phyloP scores from a whole-genome alignment of 2,329 filamentous ascomycete genomes.

The Didymella pomorum region DNA sequence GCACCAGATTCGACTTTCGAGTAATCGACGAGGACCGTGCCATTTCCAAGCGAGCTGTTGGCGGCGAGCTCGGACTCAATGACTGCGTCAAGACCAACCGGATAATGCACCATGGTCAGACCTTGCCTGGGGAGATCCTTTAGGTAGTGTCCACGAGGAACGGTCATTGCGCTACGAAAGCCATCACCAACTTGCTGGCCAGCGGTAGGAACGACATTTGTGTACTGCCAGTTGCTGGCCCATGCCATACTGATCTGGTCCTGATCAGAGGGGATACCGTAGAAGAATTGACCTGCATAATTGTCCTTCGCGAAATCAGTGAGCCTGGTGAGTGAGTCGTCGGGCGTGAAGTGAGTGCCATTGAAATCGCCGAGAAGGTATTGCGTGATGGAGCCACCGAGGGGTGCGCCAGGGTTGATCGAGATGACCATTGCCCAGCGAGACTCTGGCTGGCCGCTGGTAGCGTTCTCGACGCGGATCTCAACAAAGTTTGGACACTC shows the following conservation, averaged over 20 bases:
- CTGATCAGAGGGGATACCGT: constrained; percentile 50
- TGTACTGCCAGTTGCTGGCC: constrained; percentile 69
- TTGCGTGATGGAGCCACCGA: constrained; percentile 63
- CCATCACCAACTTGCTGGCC: constrained; percentile 52
- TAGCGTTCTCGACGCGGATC: constrained; percentile 56
- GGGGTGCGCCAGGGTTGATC: constrained; percentile 65
- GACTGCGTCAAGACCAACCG: constrained; percentile 60
- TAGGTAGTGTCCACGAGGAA: constrained; percentile 62
- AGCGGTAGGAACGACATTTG: constrained; percentile 62
- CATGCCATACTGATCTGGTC: constrained; percentile 61
- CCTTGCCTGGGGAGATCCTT: constrained; percentile 61
- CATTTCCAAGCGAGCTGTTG: constrained; percentile 58
- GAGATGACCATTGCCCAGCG: constrained; percentile 60
- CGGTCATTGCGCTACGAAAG: constrained; percentile 62
- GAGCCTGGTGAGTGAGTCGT: constrained; percentile 54
- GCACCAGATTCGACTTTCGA: constrained; percentile 59
- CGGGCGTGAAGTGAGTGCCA: constrained; percentile 65
- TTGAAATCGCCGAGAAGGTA: constrained; percentile 69
- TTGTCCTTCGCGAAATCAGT: constrained; percentile 62
- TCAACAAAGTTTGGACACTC: constrained; percentile 70
- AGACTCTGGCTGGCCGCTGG: constrained; percentile 50
- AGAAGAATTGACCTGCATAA: constrained; percentile 66
- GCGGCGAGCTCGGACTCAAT: constrained; percentile 55
- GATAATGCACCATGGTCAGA: constrained; percentile 60
- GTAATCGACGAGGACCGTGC: constrained; percentile 61